Percentiles rank a stretch among this genome's conserved stretches.
phyloP scores from a whole-genome alignment of 2,329 filamentous ascomycete species.

The Thielaviopsis punctulata region DNA sequence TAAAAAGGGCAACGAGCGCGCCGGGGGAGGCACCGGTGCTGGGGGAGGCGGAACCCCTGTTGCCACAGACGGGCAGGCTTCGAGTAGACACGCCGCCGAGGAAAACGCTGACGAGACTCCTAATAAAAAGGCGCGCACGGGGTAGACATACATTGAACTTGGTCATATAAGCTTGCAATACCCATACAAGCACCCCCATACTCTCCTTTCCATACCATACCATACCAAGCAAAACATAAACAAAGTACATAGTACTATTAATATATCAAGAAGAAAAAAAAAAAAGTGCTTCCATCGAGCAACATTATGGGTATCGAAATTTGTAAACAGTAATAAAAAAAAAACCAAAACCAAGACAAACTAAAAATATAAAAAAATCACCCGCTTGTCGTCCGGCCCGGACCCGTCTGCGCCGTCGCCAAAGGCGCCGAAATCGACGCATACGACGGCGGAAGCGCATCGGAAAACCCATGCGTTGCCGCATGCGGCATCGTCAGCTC shows the following conservation, averaged over 20 bases:
- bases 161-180: no score
- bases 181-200: no score
- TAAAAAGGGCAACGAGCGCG: constrained; percentile 61
- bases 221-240: no score
- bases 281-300: no score
- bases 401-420: no score
- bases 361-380: neutral
- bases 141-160: neutral
- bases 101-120: neutral
- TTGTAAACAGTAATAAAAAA: neutral
- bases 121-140: neutral
- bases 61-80: neutral
- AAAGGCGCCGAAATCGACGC: neutral
- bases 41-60: constrained; percentile 24
- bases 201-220: no score
- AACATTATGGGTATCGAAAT: no score
- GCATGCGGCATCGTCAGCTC: constrained; percentile 6
- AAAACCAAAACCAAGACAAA: neutral
- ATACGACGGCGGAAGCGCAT: constrained; percentile 7
- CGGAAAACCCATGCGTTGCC: neutral
- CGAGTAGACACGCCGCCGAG: neutral
- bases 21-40: constrained; percentile 29
- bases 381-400: no score
- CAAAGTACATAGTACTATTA: no score
- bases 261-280: neutral